Evolutionary conservation across 1,139 yeast genomes (phyloP), one percentile per base, ranked within the genome.

Genomic region (Suhomyces choctaworum): DNA sequence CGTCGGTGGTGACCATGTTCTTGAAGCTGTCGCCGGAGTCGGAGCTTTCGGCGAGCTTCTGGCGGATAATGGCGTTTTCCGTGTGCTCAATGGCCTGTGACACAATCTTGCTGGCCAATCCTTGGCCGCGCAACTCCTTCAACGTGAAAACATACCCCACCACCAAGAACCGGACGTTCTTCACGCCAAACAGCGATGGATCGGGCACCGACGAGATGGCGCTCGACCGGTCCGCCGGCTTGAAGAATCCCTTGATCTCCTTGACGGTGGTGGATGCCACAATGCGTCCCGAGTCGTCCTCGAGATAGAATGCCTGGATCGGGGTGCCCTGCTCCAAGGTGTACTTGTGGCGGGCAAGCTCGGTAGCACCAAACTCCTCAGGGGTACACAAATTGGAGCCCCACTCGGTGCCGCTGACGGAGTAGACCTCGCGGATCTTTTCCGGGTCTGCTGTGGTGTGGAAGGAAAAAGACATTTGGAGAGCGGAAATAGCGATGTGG

Each of bases 201-300:
- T 65, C 67, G 0, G 73, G 72, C 8, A 54, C 43, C 2, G 67
- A 51, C 0, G 64, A 45, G 15, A 61, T 54, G 11, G 58, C 58
- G 22, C 45, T 45, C n/a, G 58, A 47, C 24, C 53, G 51, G 33
- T 59, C 63, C 1, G 56, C 57, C n/a, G 58, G 66, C 38, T 64
- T 65, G 31, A 41, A 64, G 28, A 62, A 55, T 0, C 66, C 73
- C 22, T 53, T 50, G 9, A 44, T 40, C 27, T 53, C 52, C 16
- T 49, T 51, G 4, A 68, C 62, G 3, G 55, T 45, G 5, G 58
- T 48, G 17, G 56, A 43, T 14, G 69, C 61, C 9, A 59, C 63
- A 0, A 63, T 45, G 7, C 53, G 50, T 6, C 57, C 54, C 2
- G 56, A 48, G 13, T 44, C 41, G 24, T 64, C 67, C 37, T 58